A percentile compares a stretch with the other conserved stretches of the same genome.
These are phyloP conservation scores for Candida anglica DNA, from an alignment of 805 yeast genomes.

Conservation along the genomic window DNA sequence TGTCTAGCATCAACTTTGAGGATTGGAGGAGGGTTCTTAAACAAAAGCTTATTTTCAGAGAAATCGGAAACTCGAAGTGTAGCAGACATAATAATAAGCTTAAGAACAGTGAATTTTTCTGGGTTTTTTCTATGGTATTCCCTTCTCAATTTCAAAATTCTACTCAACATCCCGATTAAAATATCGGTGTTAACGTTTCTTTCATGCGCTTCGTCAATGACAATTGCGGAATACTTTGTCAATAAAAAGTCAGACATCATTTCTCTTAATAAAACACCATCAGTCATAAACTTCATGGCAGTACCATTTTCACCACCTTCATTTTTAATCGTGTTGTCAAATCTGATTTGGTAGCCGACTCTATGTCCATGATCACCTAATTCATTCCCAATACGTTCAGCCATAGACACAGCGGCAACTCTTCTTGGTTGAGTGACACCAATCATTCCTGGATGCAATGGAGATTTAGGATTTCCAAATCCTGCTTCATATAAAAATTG, in stretches of 20 bases:
- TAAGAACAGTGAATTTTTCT: slow-evolving; percentile 53
- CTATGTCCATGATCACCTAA: slow-evolving; percentile 65
- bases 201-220: slow-evolving; percentile 98
- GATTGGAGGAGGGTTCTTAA: slow-evolving; percentile 77
- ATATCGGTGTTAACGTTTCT: slow-evolving; percentile 95
- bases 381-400: slow-evolving; percentile 73
- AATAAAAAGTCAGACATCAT: slow-evolving; percentile 85
- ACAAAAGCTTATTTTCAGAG: slow-evolving; percentile 72
- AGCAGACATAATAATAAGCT: slow-evolving; percentile 93
- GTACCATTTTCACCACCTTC: slow-evolving; percentile 49
- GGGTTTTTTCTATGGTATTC: slow-evolving; percentile 49
- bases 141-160: slow-evolving; percentile 71
- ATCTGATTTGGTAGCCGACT: slow-evolving; percentile 81
- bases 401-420: slow-evolving; percentile 92
- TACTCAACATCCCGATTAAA: slow-evolving; percentile 87
- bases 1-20: slow-evolving; percentile 90
- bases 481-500: slow-evolving; percentile 94
- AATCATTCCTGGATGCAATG: slow-evolving; percentile 75
- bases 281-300: slow-evolving; percentile 85
- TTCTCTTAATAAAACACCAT: slow-evolving; percentile 89
- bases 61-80: slow-evolving; percentile 92
- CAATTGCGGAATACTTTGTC: slow-evolving; percentile 75
- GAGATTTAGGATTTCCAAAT: slow-evolving; percentile 64
- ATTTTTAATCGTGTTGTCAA: slow-evolving; percentile 61
- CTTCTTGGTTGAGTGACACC: slow-evolving; percentile 96